These are phyloP conservation scores for Coemansia umbellata DNA, from an alignment of 192 early-diverging fungal genomes.

Conservation along the genomic window DNA sequence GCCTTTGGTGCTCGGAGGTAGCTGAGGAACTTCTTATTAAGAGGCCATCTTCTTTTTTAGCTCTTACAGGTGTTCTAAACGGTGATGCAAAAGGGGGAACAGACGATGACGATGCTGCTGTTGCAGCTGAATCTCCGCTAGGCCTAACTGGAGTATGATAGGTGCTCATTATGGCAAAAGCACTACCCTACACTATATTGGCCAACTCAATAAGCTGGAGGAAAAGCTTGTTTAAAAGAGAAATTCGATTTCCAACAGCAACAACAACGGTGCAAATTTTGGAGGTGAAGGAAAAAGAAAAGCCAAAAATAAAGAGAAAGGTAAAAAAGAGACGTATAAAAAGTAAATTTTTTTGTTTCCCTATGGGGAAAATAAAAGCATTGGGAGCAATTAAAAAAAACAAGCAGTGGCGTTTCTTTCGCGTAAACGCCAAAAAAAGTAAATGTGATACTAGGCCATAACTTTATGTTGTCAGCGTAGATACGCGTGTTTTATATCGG, in stretches of 20 bases:
- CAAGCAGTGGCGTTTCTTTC: background rate
- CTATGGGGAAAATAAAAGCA: background rate
- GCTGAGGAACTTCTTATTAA: background rate
- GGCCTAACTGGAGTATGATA: constrained; percentile 28
- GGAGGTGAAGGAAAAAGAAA: too few species aligned
- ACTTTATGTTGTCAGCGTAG: too few species aligned
- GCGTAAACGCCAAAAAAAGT: too few species aligned
- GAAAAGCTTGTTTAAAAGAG: too few species aligned
- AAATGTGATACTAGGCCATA: too few species aligned
- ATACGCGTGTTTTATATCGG: too few species aligned
- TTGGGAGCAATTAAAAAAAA: constrained; percentile 1
- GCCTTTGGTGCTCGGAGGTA: background rate
- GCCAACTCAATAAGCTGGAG: too few species aligned
- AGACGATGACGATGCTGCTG: background rate
- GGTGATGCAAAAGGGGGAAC: constrained; percentile 4
- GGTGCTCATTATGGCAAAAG: constrained; percentile 12
- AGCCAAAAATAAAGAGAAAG: constrained; percentile 8
- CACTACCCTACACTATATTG: too few species aligned
- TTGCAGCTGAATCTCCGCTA: background rate
- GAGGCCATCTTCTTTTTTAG: background rate
- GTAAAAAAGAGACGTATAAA: constrained; percentile 3
- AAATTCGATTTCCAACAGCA: too few species aligned
- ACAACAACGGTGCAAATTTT: too few species aligned
- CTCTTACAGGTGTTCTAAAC: constrained; percentile 19
- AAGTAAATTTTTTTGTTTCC: constrained; percentile 1